A percentile compares a stretch with the other conserved stretches of the same genome.
These are phyloP conservation scores for Moesziomyces parantarcticus DNA, from an alignment of 1,284 basidiomycete genomes.

Conservation along the genomic window DNA sequence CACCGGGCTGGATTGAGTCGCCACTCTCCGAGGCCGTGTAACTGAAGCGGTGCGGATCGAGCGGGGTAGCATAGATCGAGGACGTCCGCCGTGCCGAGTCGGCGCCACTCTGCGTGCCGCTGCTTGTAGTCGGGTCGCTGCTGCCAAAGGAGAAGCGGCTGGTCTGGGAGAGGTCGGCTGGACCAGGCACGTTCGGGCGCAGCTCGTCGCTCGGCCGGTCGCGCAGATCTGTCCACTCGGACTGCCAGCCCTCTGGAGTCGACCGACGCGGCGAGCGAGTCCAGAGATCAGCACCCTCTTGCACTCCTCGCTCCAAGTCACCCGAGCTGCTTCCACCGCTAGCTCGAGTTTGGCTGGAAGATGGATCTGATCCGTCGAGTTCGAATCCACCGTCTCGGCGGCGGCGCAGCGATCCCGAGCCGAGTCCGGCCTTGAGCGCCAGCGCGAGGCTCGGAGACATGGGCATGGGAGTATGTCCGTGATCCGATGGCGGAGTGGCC, in stretches of 20 bases:
- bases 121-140: slow-evolving; percentile 8
- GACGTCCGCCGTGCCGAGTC: slow-evolving; percentile 4
- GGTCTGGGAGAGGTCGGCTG: background rate
- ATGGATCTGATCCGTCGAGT: background rate
- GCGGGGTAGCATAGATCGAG: slow-evolving; percentile 4
- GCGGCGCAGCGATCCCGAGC: slow-evolving; percentile 7
- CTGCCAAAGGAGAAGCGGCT: slow-evolving; percentile 24
- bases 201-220: slow-evolving; percentile 3
- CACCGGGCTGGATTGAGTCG: slow-evolving; percentile 2
- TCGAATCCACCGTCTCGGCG: slow-evolving; percentile 1
- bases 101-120: slow-evolving; percentile 5
- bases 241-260: slow-evolving; percentile 10
- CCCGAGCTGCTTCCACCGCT: no score
- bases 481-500: slow-evolving; percentile 9
- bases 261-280: background rate
- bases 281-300: background rate
- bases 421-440: slow-evolving; percentile 17
- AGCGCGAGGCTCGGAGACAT: slow-evolving; percentile 12
- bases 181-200: background rate
- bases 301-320: no score
- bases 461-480: slow-evolving; percentile 9
- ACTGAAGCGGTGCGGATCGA: slow-evolving; percentile 1
- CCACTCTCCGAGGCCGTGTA: slow-evolving; percentile 5
- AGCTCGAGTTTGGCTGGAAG: background rate
- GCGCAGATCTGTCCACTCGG: slow-evolving; percentile 20